Conservation (phyloP, 116 monocot species). For the Papilionanthe hybrid region DNA sequence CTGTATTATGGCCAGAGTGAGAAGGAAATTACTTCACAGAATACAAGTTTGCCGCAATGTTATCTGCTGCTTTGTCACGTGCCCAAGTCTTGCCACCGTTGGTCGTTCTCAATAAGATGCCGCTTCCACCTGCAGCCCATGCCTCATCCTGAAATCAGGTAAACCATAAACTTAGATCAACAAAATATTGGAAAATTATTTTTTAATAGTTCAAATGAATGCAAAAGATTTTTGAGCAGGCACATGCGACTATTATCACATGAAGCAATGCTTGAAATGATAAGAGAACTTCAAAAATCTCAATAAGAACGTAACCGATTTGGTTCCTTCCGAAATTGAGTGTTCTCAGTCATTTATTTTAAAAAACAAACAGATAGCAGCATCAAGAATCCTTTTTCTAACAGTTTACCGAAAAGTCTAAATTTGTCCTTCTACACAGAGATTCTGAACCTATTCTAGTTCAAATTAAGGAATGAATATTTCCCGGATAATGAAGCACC, state of each 20-base stretch:
- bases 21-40: conserved; percentile 69
- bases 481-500: too few relatives aligned
- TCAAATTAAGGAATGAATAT: too few relatives aligned
- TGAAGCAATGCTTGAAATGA: background rate
- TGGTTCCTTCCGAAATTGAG: too few relatives aligned
- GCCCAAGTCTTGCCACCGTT: conserved; percentile 90
- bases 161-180: background rate
- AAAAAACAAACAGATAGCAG: too few relatives aligned
- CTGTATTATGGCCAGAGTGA: background rate
- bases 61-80: conserved; percentile 93
- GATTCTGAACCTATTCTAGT: too few relatives aligned
- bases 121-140: conserved; percentile 97
- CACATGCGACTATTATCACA: background rate
- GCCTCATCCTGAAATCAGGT: conserved; percentile 71
- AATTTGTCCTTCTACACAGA: too few relatives aligned
- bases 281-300: background rate
- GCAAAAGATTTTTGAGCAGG: background rate
- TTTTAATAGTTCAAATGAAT: background rate
- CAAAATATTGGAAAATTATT: background rate
- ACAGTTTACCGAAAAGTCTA: too few relatives aligned
- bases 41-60: conserved; percentile 87
- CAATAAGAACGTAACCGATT: too few relatives aligned
- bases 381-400: too few relatives aligned
- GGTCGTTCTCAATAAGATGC: conserved; percentile 67
- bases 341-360: too few relatives aligned